phyloP scores from a whole-genome alignment of 805 yeast species.

The Lipomyces yamadae region DNA sequence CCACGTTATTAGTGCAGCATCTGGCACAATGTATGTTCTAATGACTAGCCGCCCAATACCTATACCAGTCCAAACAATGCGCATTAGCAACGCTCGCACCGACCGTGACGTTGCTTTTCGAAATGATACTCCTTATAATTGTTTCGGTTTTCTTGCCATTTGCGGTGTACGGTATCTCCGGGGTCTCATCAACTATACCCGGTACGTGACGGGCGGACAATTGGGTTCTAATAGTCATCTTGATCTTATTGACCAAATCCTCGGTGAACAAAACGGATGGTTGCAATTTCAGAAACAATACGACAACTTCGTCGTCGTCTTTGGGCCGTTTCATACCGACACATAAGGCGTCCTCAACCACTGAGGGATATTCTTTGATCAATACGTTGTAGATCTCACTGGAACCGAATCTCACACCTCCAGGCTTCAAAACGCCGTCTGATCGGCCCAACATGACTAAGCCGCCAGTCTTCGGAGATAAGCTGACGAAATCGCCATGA shows the following conservation, averaged over 20 bases:
- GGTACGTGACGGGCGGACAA: conserved; percentile 40
- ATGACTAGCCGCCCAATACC: conserved; percentile 34
- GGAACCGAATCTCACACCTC: conserved; percentile 40
- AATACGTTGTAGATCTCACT: conserved; percentile 39
- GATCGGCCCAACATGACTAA: conserved; percentile 39
- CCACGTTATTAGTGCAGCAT: not conserved
- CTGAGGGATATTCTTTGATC: conserved; percentile 30
- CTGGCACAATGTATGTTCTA: conserved; percentile 3
- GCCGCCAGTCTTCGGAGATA: conserved; percentile 36
- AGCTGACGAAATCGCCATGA: conserved; percentile 38
- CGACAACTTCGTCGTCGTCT: conserved; percentile 38
- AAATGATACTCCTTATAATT: conserved; percentile 36
- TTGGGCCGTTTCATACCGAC: conserved; percentile 37
- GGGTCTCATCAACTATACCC: conserved; percentile 35
- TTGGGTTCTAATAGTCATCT: conserved; percentile 30
- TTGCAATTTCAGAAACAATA: conserved; percentile 35
- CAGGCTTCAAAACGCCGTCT: conserved; percentile 39
- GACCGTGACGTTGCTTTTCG: conserved; percentile 29
- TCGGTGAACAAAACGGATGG: conserved; percentile 18
- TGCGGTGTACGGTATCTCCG: conserved; percentile 39
- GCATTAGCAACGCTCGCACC: conserved; percentile 40
- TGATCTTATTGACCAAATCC: conserved; percentile 23
- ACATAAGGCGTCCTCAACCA: conserved; percentile 37
- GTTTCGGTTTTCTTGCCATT: conserved; percentile 41
- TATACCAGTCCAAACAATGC: conserved; percentile 37